Evolutionary conservation across 768 basidiomycete genomes (phyloP), one percentile per base, ranked within the genome.

Genomic region (Clavulina sp.): DNA sequence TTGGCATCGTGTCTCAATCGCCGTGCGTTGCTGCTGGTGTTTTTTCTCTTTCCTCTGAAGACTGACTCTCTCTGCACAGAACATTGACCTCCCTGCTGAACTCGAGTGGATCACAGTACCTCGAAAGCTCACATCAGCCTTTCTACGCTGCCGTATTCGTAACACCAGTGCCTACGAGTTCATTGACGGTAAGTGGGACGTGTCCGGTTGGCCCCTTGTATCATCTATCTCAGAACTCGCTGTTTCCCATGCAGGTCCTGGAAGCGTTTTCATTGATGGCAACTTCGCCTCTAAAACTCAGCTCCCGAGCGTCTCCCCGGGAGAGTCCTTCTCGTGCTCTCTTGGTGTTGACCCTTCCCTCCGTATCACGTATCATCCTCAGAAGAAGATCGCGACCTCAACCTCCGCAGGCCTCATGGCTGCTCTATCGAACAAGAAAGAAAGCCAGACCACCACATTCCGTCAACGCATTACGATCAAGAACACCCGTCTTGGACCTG

Each of bases 81-180:
- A n/a, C n/a, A n/a, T n/a, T n/a, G 54, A 57, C 5, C 47, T 57
- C 3, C 38, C 41, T n/a, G 49, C 56, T 4, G 43, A 38, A 31
- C 46, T 57, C 24, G 50, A 54, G 38, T 57, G 56, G 56, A 48
- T 57, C 26, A 49, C 56, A 1, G 56, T 57, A 4, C 56, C 56
- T 28, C 44, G 52, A 49, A 49, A 49, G 32, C 9, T 34, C 16
- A 30, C 48, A 29, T 18, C 48, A 16, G 31, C 31, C 13, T 49
- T 13, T 4, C 36, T 34, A 38, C 29, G 55, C 48, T 57, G 56
- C 41, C 48, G 52, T 7, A 29, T 57, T 33, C 53, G 52, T 23
- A 57, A 57, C 46, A 56, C 57, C 16, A 56, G 55, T 3, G 21
- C 28, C 30, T 57, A 55, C 31, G 48, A 50, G 23, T 48, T 57